phyloP scores from a whole-genome alignment of 148 eudicot genomes.

The Beta vulgaris region DNA sequence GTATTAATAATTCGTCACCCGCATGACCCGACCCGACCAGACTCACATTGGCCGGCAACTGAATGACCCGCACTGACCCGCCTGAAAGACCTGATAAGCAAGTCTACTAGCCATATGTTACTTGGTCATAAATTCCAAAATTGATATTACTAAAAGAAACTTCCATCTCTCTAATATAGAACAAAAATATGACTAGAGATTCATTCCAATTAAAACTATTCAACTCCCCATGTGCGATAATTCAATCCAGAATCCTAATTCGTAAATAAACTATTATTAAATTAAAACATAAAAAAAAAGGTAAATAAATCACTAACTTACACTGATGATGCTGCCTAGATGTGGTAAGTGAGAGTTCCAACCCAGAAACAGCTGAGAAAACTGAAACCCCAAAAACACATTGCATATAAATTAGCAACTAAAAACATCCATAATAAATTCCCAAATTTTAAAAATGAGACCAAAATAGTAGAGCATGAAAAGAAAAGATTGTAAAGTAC shows the following conservation, averaged over 20 bases:
- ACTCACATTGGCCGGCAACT: too few species aligned
- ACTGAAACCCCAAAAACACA: constrained; percentile 19
- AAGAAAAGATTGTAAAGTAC: constrained; percentile 26
- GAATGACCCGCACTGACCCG: too few species aligned
- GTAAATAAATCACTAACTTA: constrained; percentile 17
- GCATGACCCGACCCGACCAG: too few species aligned
- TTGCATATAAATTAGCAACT: not conserved
- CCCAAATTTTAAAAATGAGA: not conserved
- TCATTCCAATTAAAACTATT: not conserved
- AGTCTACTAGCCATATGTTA: too few species aligned
- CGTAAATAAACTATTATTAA: not conserved
- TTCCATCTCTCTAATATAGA: not conserved
- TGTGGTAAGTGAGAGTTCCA: constrained; percentile 29
- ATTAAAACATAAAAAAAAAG: not conserved
- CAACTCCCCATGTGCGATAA: not conserved
- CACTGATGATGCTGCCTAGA: constrained; percentile 25
- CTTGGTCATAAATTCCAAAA: too few species aligned
- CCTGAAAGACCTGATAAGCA: too few species aligned
- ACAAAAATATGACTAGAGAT: not conserved
- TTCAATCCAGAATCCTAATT: not conserved
- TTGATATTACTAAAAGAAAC: not conserved
- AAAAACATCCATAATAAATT: not conserved
- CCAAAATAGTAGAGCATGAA: not conserved
- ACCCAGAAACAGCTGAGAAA: constrained; percentile 34
- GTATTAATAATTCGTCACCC: too few species aligned